Evolutionary conservation across 164 flowering plant genomes (phyloP), one percentile per base, ranked within the genome.

Genomic region (Vitis cinerea): DNA sequence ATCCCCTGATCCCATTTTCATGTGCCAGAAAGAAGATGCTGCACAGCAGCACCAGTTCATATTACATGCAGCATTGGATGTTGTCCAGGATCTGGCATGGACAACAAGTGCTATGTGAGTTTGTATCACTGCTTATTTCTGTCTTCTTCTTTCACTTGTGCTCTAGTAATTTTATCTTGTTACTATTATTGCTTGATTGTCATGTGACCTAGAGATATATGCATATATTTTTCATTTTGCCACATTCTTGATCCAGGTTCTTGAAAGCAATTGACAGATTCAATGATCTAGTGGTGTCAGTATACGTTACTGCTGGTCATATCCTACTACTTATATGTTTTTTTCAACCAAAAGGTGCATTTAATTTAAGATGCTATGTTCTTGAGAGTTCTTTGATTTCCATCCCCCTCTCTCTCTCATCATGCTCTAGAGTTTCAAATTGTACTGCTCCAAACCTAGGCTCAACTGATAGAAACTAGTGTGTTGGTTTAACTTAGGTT

Each of bases 31-130:
- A 79, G 98, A 96, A 80, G 99, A 93, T 72, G 91, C 94, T 71
- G 95, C 97, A 59, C 99, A 96, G 64, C 87, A 90, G 81, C 99
- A 95, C 79, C 99, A 93, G 78, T 95, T 96, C 69, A 85, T 93
- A 71, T 71, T 95, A 57, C 98, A 95, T 79, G 94, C 98, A 11
- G 93, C 99, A 31, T 80, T 93, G 79, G 99, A 95, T 82, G 83
- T 95, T 75, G 99, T 91, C 74, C 97, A 95, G 78, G 99, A 93
- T 78, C 88, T 89, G 66, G 97, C 99, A 50, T 95, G 99, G 98
- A 90, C 97, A 63, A 93, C 99, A 0, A 91, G 98, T 82, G 97
- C 97, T 51, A 95, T 93, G 97, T 91, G 74, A 82, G 92, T 62
- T 65, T 75, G 61, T 29, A 12, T 48, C 50, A 4, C 53, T 67